These are phyloP conservation scores for Phialophora expanda DNA, from an alignment of 2,329 filamentous ascomycete genomes.

Conservation along the genomic window DNA sequence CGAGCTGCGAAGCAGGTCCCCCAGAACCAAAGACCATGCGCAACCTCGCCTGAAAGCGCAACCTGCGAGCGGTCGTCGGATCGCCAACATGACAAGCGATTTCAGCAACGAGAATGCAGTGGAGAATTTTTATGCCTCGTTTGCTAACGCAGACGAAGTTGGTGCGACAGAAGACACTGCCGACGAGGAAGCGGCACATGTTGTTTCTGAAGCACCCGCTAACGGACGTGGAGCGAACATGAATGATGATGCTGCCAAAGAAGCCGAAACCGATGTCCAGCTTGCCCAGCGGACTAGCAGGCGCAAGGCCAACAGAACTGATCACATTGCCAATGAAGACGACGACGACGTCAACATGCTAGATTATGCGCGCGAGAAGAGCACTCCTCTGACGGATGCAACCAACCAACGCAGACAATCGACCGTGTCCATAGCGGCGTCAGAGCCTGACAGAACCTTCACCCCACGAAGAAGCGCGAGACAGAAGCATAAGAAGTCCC, in stretches of 20 bases:
- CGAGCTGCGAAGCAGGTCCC: not conserved
- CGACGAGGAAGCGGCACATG: not conserved
- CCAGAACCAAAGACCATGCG: not conserved
- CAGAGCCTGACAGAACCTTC: conserved; percentile 15
- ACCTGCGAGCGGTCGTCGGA: conserved; percentile 9
- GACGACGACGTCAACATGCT: conserved; percentile 11
- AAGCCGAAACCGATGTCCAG: not conserved
- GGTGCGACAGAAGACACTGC: not conserved
- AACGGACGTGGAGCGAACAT: not conserved
- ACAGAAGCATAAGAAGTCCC: conserved; percentile 24
- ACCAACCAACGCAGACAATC: conserved; percentile 26
- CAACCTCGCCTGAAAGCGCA: not conserved
- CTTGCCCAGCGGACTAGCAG: conserved; percentile 3
- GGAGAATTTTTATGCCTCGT: conserved; percentile 1
- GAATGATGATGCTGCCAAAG: not conserved
- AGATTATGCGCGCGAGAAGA: not conserved
- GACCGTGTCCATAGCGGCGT: conserved; percentile 23
- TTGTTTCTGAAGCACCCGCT: not conserved
- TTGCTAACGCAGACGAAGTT: not conserved
- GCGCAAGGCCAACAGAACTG: conserved; percentile 23
- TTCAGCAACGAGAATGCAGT: conserved; percentile 10
- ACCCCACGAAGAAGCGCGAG: conserved; percentile 28
- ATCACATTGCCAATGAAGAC: conserved; percentile 26
- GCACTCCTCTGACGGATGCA: conserved; percentile 8
- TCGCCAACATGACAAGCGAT: conserved; percentile 21